These are phyloP conservation scores for Phalaenopsis equestris DNA, from an alignment of 106 monocot genomes.

Conservation along the genomic window DNA sequence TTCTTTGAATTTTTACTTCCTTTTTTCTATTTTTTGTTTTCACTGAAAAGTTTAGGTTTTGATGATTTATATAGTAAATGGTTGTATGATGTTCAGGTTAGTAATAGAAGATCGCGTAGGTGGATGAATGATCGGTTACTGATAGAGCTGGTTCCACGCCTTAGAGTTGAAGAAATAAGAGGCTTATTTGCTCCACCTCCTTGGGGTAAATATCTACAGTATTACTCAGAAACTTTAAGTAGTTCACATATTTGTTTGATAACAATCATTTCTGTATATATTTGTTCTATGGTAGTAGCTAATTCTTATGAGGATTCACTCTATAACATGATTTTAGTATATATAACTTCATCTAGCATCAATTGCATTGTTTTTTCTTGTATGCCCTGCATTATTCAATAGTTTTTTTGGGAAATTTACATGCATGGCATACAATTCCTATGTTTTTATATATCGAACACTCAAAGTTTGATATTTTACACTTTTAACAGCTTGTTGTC, in stretches of 20 bases:
- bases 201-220: constrained; percentile 50
- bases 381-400: too few relatives aligned
- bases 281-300: too few relatives aligned
- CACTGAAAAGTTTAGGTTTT: background rate
- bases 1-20: background rate
- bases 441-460: too few relatives aligned
- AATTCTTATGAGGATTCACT: too few relatives aligned
- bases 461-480: too few relatives aligned
- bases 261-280: background rate
- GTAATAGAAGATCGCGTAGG: constrained; percentile 79
- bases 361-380: too few relatives aligned
- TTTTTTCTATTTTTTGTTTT: too few relatives aligned
- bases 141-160: constrained; percentile 87
- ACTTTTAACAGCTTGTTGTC: too few relatives aligned
- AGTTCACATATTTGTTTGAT: background rate
- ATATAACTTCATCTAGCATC: too few relatives aligned
- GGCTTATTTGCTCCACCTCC: constrained; percentile 99
- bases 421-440: too few relatives aligned
- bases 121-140: constrained; percentile 93
- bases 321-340: too few relatives aligned
- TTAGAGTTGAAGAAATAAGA: constrained; percentile 94
- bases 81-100: constrained; percentile 41
- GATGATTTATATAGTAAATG: background rate
- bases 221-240: background rate
- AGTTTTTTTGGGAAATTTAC: too few relatives aligned